Base-by-base conservation (phyloP, 2,329 filamentous ascomycete genomes). In the Claviceps monticola region DNA sequence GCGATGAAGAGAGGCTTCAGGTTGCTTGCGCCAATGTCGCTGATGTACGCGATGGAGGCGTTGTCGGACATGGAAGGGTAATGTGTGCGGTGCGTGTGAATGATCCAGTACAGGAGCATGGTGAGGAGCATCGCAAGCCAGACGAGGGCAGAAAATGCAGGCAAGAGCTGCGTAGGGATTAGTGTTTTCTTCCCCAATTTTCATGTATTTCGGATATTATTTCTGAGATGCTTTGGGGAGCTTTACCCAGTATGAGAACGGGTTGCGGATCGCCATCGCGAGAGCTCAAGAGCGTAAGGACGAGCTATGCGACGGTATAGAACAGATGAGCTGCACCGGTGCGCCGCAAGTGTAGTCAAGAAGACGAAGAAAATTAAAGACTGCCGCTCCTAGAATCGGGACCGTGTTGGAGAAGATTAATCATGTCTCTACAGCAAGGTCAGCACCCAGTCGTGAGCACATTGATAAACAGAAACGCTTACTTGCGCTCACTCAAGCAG, bases 1-100 rank as follows among this genome's bases (percentile, higher is more conserved):
- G 82, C 73, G 60, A 93, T 83, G 72, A 93, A 93, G 55, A 91
- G 74, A 2, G 87, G 86, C 63, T 90, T 86, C 17, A 90, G 74
- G 29, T 72, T 66, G 39, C 64, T 63, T 21, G 78, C 79, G 55
- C 79, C 81, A 13, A 84, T 71, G 66, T 86, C 80, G 58, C 80
- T 84, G 61, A 87, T 88, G 70, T 83, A 89, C 55, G 86, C 80
- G 44, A 91, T 82, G 26, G 58, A 65, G 62, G 86, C 82, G 36
- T 58, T 56, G 0, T 56, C 46, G 19, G 70, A 64, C 82, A 88
- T 86, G 42, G 79, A 82, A 2, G 69, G 53, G 60, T 85, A 87
- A 56, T 71, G 70, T 1, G 69, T 71, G n/a, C 69, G 66, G 52
- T 84, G 66, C 4, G 67, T 67, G 59, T 78, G 68, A 41, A 79